Conservation (phyloP, 176 grass and related monocot genomes). For the Bonia amplexicaulis region DNA sequence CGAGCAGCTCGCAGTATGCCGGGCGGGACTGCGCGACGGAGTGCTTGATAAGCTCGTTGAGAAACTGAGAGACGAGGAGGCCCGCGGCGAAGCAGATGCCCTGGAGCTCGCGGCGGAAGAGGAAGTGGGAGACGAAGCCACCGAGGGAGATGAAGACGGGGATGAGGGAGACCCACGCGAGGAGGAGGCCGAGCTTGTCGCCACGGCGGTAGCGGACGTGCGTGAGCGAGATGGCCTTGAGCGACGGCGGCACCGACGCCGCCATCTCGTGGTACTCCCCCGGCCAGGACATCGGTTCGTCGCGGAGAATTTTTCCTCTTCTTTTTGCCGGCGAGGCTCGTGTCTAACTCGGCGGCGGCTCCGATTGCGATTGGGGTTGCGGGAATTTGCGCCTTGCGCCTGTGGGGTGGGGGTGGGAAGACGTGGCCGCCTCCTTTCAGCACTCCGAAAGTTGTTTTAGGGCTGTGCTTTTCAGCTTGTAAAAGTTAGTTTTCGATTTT, state of each 20-base stretch:
- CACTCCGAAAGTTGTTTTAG: no score
- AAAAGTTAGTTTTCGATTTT: no score
- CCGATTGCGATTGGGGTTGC: conserved; percentile 2
- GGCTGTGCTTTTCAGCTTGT: no score
- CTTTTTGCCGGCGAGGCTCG: not conserved
- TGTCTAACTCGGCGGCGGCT: not conserved
- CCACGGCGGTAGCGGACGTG: conserved; percentile 79
- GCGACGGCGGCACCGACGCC: conserved; percentile 40
- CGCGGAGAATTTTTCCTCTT: not conserved
- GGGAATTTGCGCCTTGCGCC: conserved; percentile 23
- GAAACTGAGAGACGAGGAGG: conserved; percentile 64
- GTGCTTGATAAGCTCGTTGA: conserved; percentile 88
- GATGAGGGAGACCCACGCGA: conserved; percentile 94
- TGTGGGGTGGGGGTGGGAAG: not conserved
- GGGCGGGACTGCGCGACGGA: conserved; percentile 88
- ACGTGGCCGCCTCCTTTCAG: not conserved
- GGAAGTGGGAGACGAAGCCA: conserved; percentile 91
- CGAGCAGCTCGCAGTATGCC: conserved; percentile 64
- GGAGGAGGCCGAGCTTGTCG: conserved; percentile 67
- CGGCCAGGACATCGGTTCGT: conserved; percentile 15
- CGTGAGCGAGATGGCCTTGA: conserved; percentile 90
- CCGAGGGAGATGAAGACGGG: conserved; percentile 94
- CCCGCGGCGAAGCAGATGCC: conserved; percentile 73
- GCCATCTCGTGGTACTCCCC: conserved; percentile 61
- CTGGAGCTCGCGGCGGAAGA: conserved; percentile 96